Conservation (phyloP, 2,329 filamentous ascomycete species). For the Trichoderma sp. region DNA sequence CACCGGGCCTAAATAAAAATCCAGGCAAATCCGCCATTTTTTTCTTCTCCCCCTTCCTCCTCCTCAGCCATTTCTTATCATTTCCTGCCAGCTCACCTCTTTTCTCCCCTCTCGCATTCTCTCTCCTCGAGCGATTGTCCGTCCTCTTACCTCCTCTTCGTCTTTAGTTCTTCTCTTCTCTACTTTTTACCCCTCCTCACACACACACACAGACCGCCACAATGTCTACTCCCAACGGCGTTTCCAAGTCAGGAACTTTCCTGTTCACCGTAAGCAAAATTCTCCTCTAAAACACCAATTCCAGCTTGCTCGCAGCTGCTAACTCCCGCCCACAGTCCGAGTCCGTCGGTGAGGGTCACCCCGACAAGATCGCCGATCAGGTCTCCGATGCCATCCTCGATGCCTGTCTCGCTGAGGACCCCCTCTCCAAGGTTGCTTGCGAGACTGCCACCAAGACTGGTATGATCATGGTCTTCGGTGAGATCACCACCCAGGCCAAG, state of each 20-base stretch:
- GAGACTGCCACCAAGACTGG: slow-evolving; percentile 99
- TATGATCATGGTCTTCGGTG: slow-evolving; percentile 98
- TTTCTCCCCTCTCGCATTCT: neutral
- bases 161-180: slow-evolving; percentile 24
- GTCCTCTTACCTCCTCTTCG: neutral
- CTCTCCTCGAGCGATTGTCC: neutral
- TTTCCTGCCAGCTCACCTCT: neutral
- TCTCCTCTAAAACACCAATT: neutral
- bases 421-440: slow-evolving; percentile 97
- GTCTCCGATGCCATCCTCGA: slow-evolving; percentile 98
- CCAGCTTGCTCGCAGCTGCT: slow-evolving; percentile 21
- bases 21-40: neutral
- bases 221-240: slow-evolving; percentile 58
- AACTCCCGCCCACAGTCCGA: slow-evolving; percentile 61
- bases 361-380: slow-evolving; percentile 97
- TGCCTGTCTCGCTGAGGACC: slow-evolving; percentile 91
- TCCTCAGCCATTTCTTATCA: neutral
- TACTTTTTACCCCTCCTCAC: slow-evolving; percentile 21
- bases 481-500: slow-evolving; percentile 94
- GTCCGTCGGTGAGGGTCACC: slow-evolving; percentile 86
- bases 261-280: slow-evolving; percentile 68
- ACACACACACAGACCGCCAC: slow-evolving; percentile 38
- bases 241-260: slow-evolving; percentile 62
- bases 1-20: slow-evolving; percentile 11
- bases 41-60: neutral